Percentiles rank a stretch among this genome's conserved stretches.
Conservation (phyloP, 2,329 filamentous ascomycete species). For the Phyllosticta ampelicida region DNA sequence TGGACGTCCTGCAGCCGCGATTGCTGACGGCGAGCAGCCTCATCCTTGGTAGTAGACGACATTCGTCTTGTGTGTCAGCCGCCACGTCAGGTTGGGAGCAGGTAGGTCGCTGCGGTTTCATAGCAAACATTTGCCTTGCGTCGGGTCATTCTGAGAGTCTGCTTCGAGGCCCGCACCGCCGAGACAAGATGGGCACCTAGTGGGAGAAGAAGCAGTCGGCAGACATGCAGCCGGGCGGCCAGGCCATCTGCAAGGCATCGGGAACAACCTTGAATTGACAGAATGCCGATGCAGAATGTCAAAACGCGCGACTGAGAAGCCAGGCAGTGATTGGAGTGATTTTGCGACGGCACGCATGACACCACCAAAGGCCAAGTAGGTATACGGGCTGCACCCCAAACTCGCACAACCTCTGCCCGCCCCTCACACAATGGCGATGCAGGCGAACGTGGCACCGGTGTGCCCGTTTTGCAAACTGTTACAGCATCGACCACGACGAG, state of each 20-base stretch:
- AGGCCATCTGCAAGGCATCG: neutral
- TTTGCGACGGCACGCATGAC: neutral
- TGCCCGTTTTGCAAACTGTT: neutral
- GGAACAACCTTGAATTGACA: neutral
- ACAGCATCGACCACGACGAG: slow-evolving; percentile 3
- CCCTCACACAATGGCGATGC: slow-evolving; percentile 7
- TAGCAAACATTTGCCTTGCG: neutral
- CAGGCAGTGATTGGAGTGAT: neutral
- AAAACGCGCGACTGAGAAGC: neutral
- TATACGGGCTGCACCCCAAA: neutral
- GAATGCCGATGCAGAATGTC: neutral
- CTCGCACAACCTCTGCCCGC: neutral
- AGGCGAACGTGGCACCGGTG: slow-evolving; percentile 8
- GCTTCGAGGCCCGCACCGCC: neutral
- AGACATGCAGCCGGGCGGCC: neutral
- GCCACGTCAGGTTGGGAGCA: slow-evolving; percentile 3
- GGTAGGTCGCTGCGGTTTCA: neutral
- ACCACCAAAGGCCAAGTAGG: neutral
- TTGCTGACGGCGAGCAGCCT: slow-evolving; percentile 9
- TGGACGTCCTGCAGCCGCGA: neutral
- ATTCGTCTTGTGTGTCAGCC: slow-evolving; percentile 4
- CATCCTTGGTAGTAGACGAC: slow-evolving; percentile 9
- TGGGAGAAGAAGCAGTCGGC: neutral
- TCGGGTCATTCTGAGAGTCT: neutral
- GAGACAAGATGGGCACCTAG: neutral